Evolutionary conservation across 2,329 filamentous ascomycete species (phyloP).

Genomic region (Fusarium sp.): DNA sequence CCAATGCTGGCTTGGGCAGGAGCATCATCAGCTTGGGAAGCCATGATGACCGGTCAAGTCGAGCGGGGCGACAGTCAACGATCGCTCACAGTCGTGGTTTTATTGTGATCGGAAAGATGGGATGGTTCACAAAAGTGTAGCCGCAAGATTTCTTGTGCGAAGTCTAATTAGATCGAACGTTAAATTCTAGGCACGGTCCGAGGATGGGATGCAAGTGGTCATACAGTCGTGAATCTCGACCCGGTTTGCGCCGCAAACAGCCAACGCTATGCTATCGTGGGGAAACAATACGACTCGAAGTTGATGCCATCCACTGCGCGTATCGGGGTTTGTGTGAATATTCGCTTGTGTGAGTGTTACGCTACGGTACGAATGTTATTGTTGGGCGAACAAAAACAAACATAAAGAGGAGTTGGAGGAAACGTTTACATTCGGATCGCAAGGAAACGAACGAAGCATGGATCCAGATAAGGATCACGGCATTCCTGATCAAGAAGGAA

Average conservation of each 20-base stretch:
- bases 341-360: not conserved
- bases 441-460: conserved; percentile 22
- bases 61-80: conserved; percentile 17
- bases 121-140: not conserved
- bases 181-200: not conserved
- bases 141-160: not conserved
- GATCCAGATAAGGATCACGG: conserved; percentile 33
- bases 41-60: conserved; percentile 27
- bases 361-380: not conserved
- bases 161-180: not conserved
- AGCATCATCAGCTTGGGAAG: conserved; percentile 29
- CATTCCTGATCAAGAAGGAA: conserved; percentile 35
- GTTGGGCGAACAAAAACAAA: not conserved
- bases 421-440: conserved; percentile 26
- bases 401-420: conserved; percentile 5
- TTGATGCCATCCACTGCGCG: conserved; percentile 9
- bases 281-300: conserved; percentile 19
- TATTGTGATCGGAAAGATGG: not conserved
- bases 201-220: conserved; percentile 3
- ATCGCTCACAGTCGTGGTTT: not conserved
- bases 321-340: conserved; percentile 1
- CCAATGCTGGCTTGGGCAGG: conserved; percentile 35
- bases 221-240: conserved; percentile 20
- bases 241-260: conserved; percentile 35
- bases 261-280: conserved; percentile 22